A percentile compares a stretch with the other conserved stretches of the same genome.
phyloP scores from a whole-genome alignment of 2,329 filamentous ascomycete species.

The Colletotrichum euphorbiae region DNA sequence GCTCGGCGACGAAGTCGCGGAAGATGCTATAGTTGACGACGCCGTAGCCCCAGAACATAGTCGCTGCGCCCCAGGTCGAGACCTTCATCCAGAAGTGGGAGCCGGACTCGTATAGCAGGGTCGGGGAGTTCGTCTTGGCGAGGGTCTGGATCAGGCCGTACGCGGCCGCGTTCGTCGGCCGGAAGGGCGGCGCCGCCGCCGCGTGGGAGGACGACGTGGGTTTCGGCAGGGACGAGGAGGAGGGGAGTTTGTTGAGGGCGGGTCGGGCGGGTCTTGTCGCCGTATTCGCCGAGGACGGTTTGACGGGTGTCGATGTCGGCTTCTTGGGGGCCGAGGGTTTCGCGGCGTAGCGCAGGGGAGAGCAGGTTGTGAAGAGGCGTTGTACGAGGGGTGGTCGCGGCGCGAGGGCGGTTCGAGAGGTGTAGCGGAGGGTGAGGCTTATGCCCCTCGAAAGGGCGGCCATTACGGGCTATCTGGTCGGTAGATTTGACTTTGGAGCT shows the following conservation, averaged over 20 bases:
- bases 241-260: too few relatives aligned
- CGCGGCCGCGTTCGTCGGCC: not conserved
- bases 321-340: constrained; percentile 7
- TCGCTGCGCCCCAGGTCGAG: constrained; percentile 67
- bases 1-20: constrained; percentile 60
- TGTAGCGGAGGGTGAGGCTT: constrained; percentile 27
- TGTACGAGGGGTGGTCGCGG: constrained; percentile 17
- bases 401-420: constrained; percentile 24
- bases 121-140: constrained; percentile 64
- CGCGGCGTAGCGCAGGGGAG: constrained; percentile 7
- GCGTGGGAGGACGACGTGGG: not conserved
- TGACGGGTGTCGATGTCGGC: not conserved
- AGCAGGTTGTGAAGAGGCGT: constrained; percentile 28
- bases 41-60: constrained; percentile 64
- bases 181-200: not conserved
- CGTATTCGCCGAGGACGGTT: not conserved
- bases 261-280: not conserved
- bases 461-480: constrained; percentile 8
- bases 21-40: constrained; percentile 63
- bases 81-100: constrained; percentile 73
- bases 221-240: not conserved
- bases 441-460: constrained; percentile 32
- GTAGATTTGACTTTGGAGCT: constrained; percentile 1
- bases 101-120: constrained; percentile 73
- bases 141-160: constrained; percentile 66